Percentiles rank a stretch among this genome's conserved stretches.
phyloP scores from a whole-genome alignment of 2,329 filamentous ascomycete genomes.

The Diaporthe amygdali region DNA sequence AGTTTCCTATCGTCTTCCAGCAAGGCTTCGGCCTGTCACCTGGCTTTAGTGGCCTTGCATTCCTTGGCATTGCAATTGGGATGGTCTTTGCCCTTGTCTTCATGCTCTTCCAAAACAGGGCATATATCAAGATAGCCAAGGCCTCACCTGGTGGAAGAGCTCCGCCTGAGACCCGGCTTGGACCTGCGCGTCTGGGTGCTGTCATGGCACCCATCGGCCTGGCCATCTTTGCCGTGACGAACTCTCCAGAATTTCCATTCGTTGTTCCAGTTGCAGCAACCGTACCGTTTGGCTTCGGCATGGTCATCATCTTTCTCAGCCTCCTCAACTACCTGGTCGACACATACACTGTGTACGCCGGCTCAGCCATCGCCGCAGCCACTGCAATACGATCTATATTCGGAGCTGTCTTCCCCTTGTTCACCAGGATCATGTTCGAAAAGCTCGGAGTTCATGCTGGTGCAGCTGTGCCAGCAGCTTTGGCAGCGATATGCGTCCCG shows the following conservation, averaged over 20 bases:
- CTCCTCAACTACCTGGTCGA: constrained; percentile 73
- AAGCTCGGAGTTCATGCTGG: constrained; percentile 78
- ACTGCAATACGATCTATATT: constrained; percentile 74
- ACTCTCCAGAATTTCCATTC: constrained; percentile 35
- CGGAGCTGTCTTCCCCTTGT: constrained; percentile 75
- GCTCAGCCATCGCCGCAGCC: constrained; percentile 75
- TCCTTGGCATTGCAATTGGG: constrained; percentile 68
- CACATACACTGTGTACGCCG: constrained; percentile 76
- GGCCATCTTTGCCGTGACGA: constrained; percentile 12
- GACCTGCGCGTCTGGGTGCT: constrained; percentile 63
- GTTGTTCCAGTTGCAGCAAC: constrained; percentile 41
- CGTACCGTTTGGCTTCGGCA: constrained; percentile 45
- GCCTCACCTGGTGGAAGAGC: constrained; percentile 38
- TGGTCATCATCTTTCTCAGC: constrained; percentile 68
- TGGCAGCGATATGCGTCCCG: constrained; percentile 61
- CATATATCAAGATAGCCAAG: constrained; percentile 46
- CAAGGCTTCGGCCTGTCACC: constrained; percentile 58
- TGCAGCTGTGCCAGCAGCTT: constrained; percentile 73
- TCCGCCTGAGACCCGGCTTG: constrained; percentile 67
- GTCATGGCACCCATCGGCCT: constrained; percentile 36
- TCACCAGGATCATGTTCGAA: constrained; percentile 65
- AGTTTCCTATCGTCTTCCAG: constrained; percentile 68
- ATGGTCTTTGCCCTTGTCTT: constrained; percentile 62
- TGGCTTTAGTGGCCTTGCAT: constrained; percentile 64
- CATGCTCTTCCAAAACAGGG: constrained; percentile 57